Evolutionary conservation across 495 filamentous ascomycete genomes (phyloP), one percentile per base, ranked within the genome.

Genomic region (Penicillium parvum): DNA sequence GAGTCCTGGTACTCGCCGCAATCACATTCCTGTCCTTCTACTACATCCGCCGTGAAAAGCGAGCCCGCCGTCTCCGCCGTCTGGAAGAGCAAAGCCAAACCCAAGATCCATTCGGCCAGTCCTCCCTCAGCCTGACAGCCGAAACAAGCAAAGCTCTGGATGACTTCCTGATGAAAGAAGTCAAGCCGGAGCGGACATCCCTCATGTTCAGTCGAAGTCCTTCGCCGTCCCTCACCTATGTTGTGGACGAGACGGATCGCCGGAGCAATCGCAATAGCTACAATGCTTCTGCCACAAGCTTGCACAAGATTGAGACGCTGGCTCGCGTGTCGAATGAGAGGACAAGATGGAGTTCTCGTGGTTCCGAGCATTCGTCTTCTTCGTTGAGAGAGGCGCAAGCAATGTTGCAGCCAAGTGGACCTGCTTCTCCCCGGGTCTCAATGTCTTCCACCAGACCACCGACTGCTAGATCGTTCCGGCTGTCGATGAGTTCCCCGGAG

Each of bases 171-270:
- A 51, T 56, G 51, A 49, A 44, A 34, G 55, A 61, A 10, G 25
- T 53, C 4, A 30, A 40, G 4, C 55, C 53, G 3, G 58, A 60
- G 26, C 56, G 61, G 6, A 49, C 41, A 8, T 62, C 61, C 4
- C 25, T 64, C 26, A 60, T 60, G 51, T 58, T 63, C 39, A 57
- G 50, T 23, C 49, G 52, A 15, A 57, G 50, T 17, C 48, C 42
- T 18, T 54, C 62, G 10, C 60, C 62, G 1, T 59, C 57, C 8
- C 32, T 61, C 17, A 37, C 51, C 2, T 51, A 51, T 14, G 37
- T 56, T 37, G 33, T 61, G 10, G 47, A 61, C 7, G 47, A 55
- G 14, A 15, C 34, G 3, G 40, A 57, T 23, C 32, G 37, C 11
- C 19, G 26, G 6, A 37, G 25, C 17, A 44, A 37, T 7, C 41